Base-by-base conservation (phyloP, 345 rosid species). In the Excoecaria agallocha region DNA sequence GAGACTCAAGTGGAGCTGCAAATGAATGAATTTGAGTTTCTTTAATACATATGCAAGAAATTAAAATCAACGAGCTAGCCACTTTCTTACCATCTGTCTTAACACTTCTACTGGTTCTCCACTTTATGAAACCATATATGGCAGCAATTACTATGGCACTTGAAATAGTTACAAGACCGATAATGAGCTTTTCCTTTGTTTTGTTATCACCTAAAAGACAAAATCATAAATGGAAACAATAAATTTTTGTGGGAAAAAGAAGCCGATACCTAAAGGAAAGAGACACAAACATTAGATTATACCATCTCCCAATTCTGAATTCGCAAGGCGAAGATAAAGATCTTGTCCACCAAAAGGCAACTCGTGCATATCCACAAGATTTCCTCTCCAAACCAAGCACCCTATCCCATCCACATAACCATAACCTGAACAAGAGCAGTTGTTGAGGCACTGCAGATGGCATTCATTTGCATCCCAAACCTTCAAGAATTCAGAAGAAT, bases 391-490 rank as follows among this genome's bases (percentile, higher is more conserved):
- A 11, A 37, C 11, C 69, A 76, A 58, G 45, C 79, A 76, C 4
- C 74, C 70, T 12, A 76, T 54, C 15, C 58, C 70, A 54, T 39
- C n/a, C 15, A 37, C 67, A 71, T 43, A 71, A 38, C 76, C 75
- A 66, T 71, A 77, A 12, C 76, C 80, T 9, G 68, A 37, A 51
- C 80, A 77, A 6, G 80, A 78, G 51, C 87, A 84, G 51, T 84
- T 84, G 17, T 55, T 74, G 46, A 65, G 22, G 75, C 87, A 84
- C 43, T 39, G 54, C 2, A 12, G 56, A 39, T 8, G 58, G 66
- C 87, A 84, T 20, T 70, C 30, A 12, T 56, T 63, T 68, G 46
- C 64, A 6, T n/a, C 50, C 20, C 25, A 41, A 67, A 75, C 81
- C 76, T 69, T 52, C 60, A 35, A 35, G 45, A 71, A 38, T 48